Evolutionary conservation across 257 asterid genomes (phyloP), one percentile per base, ranked within the genome.

Genomic region (Lavandula angustifolia): DNA sequence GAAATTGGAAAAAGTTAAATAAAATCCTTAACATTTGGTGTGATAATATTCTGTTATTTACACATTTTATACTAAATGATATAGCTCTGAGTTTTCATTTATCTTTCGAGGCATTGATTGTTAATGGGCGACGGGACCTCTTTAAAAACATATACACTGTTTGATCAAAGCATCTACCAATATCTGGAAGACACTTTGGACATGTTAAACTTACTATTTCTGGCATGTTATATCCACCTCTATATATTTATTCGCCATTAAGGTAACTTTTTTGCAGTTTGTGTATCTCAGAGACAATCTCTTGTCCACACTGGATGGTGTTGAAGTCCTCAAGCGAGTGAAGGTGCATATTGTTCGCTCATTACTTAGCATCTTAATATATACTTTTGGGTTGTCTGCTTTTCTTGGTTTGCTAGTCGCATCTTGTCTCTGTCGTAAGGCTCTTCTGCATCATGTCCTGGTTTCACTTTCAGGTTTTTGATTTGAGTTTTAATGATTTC

Each of bases 201-300:
- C 11, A 6, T 11, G 17, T 40, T 18, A 3, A 37, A 32, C 18
- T 18, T 17, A 58, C 16, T 16, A 3, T 38, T 40, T 17, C 51
- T 58, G 35, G 17, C 44, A 16, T 37, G 16, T 14, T 35, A 9
- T 14, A 6, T 34, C 14, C 33, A 56, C 9, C 60, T 54, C 34
- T 56, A 7, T 56, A 4, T 56, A 14, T 4, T 33, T 52, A 32
- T 38, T 53, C 9, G 46, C 43, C 40, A 59, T 47, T 67, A 62
- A 51, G 33, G 50, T 57, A 57, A 44, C 48, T 22, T 67, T 71
- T 72, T 73, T 70, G 83, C 90, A 94, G 99, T 94, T 94, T 81
- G 96, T 94, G 70, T 94, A 94, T 79, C 96, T 94, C 71, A 87
- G 99, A 83, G 99, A 94, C 82, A 94, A 94, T 74, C 85, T 85